Conservation (phyloP, 768 basidiomycete species). For the Boletus rex-veris region DNA sequence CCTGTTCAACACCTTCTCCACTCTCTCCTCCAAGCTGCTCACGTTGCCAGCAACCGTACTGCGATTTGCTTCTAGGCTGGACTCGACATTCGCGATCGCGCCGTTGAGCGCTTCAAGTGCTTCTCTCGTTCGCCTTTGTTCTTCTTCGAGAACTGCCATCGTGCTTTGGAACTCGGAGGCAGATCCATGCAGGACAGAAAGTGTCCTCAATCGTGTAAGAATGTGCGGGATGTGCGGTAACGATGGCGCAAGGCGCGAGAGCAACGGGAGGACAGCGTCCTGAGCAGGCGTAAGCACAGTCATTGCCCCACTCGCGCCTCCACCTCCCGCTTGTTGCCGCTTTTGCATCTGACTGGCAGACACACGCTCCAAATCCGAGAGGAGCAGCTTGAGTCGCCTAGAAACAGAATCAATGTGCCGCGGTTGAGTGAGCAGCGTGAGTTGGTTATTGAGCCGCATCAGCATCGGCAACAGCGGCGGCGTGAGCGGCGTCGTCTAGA, state of each 20-base stretch:
- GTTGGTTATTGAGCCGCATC: conserved; percentile 76
- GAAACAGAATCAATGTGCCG: conserved; percentile 95
- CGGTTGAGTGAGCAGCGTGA: conserved; percentile 88
- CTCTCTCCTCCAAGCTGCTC: conserved; percentile 58
- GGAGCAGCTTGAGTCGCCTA: conserved; percentile 84
- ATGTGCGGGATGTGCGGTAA: conserved; percentile 88
- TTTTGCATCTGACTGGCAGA: conserved; percentile 39
- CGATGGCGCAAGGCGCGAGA: conserved; percentile 66
- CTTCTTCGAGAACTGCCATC: conserved; percentile 63
- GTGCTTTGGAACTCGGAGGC: conserved; percentile 74
- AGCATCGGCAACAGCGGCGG: conserved; percentile 81
- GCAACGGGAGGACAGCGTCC: conserved; percentile 65
- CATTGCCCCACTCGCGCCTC: conserved; percentile 12
- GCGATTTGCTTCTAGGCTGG: conserved; percentile 72
- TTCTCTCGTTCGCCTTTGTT: conserved; percentile 62
- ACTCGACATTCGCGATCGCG: conserved; percentile 71
- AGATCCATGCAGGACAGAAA: conserved; percentile 76
- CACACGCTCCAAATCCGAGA: conserved; percentile 88
- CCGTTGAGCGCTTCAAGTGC: conserved; percentile 62
- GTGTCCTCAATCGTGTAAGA: conserved; percentile 80
- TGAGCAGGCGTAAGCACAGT: conserved; percentile 33
- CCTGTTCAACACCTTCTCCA: conserved; percentile 45
- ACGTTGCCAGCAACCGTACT: conserved; percentile 72
- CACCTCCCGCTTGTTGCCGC: conserved; percentile 17
- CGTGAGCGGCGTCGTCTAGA: conserved; percentile 66